Conservation (phyloP, 352 stramenopile species). For the Phytophthora aleatoria region DNA sequence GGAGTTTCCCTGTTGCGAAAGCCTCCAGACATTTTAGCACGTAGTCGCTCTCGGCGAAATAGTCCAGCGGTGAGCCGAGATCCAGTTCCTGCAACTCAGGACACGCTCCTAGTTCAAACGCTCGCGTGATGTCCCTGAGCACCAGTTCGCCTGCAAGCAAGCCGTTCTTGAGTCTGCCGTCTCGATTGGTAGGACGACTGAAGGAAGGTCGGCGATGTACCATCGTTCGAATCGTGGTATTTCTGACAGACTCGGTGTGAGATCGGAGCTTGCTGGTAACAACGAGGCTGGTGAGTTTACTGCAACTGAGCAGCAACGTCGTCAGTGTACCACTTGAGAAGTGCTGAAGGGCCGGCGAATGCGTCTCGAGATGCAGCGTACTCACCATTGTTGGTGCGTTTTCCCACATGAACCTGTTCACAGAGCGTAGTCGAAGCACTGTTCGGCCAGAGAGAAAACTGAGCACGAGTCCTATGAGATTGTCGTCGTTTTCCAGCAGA, state of each 20-base stretch:
- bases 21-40: slow-evolving; percentile 47
- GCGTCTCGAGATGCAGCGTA: slow-evolving; percentile 48
- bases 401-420: slow-evolving; percentile 52
- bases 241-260: slow-evolving; percentile 2
- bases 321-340: slow-evolving; percentile 37
- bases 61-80: slow-evolving; percentile 56
- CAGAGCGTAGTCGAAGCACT: slow-evolving; percentile 38
- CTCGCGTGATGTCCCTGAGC: slow-evolving; percentile 28
- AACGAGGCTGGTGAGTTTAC: slow-evolving; percentile 39
- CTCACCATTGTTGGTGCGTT: slow-evolving; percentile 46
- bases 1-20: slow-evolving; percentile 24
- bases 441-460: slow-evolving; percentile 52
- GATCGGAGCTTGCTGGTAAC: slow-evolving; percentile 44
- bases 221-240: slow-evolving; percentile 4
- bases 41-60: slow-evolving; percentile 56
- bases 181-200: slow-evolving; percentile 15
- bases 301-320: slow-evolving; percentile 43
- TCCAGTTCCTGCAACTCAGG: slow-evolving; percentile 41
- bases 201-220: slow-evolving; percentile 25
- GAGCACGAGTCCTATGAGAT: slow-evolving; percentile 54
- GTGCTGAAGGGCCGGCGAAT: slow-evolving; percentile 25
- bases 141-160: slow-evolving; percentile 24
- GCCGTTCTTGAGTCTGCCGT: slow-evolving; percentile 10
- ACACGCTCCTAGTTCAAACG: slow-evolving; percentile 40
- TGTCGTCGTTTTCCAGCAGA: slow-evolving; percentile 48